Conservation (phyloP, 257 asterid genomes). For the Petunia secreta region DNA sequence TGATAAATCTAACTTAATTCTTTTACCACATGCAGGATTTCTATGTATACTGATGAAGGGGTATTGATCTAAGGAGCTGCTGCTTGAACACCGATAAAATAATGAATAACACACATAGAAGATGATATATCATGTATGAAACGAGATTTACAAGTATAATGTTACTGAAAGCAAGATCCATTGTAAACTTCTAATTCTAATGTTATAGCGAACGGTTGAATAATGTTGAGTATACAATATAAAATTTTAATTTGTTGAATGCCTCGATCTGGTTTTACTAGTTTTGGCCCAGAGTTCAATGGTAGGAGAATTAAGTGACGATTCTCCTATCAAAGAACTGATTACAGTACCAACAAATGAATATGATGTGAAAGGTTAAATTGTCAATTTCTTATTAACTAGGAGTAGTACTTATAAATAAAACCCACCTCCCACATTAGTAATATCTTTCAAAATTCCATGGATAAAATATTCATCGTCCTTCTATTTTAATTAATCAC, state of each 20-base stretch:
- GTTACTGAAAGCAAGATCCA: not conserved
- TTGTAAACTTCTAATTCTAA: not conserved
- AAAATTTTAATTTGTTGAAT: not conserved
- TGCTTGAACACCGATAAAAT: not conserved
- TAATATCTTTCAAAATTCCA: not conserved
- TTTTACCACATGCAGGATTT: not conserved
- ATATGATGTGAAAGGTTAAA: too few species aligned
- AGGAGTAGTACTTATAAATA: too few species aligned
- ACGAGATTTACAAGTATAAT: not conserved
- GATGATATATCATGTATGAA: not conserved
- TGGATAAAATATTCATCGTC: not conserved
- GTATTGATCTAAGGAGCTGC: not conserved
- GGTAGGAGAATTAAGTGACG: too few species aligned
- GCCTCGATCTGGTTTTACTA: not conserved
- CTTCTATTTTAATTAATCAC: not conserved
- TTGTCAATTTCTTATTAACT: not conserved
- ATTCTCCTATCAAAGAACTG: too few species aligned
- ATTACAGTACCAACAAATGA: too few species aligned
- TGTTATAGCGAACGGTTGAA: not conserved
- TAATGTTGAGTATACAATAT: not conserved
- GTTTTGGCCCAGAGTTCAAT: not conserved
- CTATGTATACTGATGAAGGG: not conserved
- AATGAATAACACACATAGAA: not conserved
- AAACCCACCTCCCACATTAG: too few species aligned
- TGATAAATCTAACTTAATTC: not conserved